Evolutionary conservation across 257 asterid genomes (phyloP).

Genomic region (Thymus mandschuricus): DNA sequence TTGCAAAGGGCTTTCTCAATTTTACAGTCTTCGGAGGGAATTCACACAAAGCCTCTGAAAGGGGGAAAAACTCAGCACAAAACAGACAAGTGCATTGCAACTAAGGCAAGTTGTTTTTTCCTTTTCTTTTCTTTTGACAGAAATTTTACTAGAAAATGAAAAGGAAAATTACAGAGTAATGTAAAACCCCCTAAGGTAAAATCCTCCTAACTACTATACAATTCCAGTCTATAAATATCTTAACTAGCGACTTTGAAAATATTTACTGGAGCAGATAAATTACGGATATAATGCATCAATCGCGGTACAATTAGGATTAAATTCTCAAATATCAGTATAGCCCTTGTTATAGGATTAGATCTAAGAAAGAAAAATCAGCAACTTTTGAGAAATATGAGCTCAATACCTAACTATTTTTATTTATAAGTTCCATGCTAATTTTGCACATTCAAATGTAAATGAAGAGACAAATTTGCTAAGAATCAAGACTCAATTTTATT

Average conservation of each 20-base stretch:
- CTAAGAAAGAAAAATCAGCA: background rate
- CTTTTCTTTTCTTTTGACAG: background rate
- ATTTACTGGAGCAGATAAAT: background rate
- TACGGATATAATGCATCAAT: background rate
- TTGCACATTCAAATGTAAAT: too few relatives aligned
- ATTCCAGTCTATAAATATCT: background rate
- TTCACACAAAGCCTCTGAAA: constrained; percentile 77
- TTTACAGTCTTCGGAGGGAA: constrained; percentile 88
- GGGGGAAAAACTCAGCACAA: constrained; percentile 37
- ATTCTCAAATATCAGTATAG: background rate
- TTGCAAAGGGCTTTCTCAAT: constrained; percentile 76
- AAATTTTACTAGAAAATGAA: background rate
- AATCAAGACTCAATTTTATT: constrained; percentile 19
- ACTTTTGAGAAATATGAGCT: background rate
- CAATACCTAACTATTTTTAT: too few relatives aligned
- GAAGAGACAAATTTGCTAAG: constrained; percentile 58
- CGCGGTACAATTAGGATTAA: background rate
- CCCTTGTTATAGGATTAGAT: background rate
- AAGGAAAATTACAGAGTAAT: background rate
- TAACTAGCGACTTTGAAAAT: background rate
- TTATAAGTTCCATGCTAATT: too few relatives aligned
- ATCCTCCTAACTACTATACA: background rate
- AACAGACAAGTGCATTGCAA: constrained; percentile 18
- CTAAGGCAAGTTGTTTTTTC: constrained; percentile 3
- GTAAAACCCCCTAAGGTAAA: background rate